Evolutionary conservation across 225 moss, liverwort and hornwort genomes (phyloP), one percentile per base, ranked within the genome.

Genomic region (Sphagnum tenellum): DNA sequence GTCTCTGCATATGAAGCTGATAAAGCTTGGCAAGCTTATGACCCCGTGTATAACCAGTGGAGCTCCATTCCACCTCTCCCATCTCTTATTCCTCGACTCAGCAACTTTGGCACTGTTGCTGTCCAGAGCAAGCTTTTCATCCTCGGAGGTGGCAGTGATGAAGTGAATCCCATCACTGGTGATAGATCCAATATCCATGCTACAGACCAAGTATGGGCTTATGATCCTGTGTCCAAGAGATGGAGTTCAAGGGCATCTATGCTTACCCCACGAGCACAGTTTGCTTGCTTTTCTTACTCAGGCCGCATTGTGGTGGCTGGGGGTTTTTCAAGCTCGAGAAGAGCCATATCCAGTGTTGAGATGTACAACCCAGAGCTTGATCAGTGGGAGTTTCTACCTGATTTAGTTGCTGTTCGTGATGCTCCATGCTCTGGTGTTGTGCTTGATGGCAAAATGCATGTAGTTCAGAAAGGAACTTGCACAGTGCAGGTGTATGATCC

Each of bases 1-100:
- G 85, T 86, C 58, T 90, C 81, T 75, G 83, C 92, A 7, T 80
- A 88, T 71, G 72, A 79, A 45, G 81, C 86, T 61, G 89, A 98
- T 74, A 90, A 85, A 64, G 78, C 92, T 2, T 98, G 96, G 96
- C 90, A 98, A 82, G 96, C 92, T 5, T 98, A 98, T 62, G 96
- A 98, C 61, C 92, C 96, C 12, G 46, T 75, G 47, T 72, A 67
- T 10, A 79, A 90, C 67, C 72, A 78, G 54, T 98, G 96, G 96
- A 73, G 75, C 64, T 76, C 74, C 10, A 75, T 98, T 5, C 90
- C 92, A 9, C 69, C 73, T 12, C 64, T 96, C 44, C 92, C 92
- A 0, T 86, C 92, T 56, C 61, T 75, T 44, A 85, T 96, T 63
- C 64, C 77, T 59, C 73, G 81, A 64, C 71, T 92, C 57, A 69